A percentile compares a stretch with the other conserved stretches of the same genome.
Conservation (phyloP, 2,329 filamentous ascomycete species). For the Colletotrichum tamarilloi region DNA sequence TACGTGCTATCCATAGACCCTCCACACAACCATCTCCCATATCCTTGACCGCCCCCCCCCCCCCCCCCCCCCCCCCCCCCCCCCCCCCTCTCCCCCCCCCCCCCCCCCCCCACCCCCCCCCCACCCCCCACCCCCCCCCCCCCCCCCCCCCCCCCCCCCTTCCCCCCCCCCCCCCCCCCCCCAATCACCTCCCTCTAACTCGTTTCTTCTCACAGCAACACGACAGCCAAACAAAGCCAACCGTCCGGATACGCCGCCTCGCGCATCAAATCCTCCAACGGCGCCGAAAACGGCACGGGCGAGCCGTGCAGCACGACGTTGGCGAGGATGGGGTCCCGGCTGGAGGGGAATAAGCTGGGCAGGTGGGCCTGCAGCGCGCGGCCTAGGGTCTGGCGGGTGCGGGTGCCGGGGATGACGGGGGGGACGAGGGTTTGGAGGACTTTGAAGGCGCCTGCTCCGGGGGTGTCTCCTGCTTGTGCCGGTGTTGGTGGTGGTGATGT, state of each 20-base stretch:
- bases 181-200: not conserved
- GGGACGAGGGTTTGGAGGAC: slow-evolving; percentile 82
- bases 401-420: slow-evolving; percentile 50
- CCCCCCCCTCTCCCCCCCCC: too few relatives aligned
- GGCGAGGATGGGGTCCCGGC: slow-evolving; percentile 84
- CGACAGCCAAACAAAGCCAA: slow-evolving; percentile 86
- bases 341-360: slow-evolving; percentile 87
- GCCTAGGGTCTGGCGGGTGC: slow-evolving; percentile 70
- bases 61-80: not conserved
- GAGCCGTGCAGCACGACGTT: slow-evolving; percentile 88
- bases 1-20: not conserved
- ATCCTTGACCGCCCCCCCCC: not conserved
- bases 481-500: slow-evolving; percentile 27
- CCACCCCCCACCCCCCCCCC: too few relatives aligned
- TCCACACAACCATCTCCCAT: not conserved
- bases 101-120: too few relatives aligned
- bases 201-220: slow-evolving; percentile 65
- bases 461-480: slow-evolving; percentile 8
- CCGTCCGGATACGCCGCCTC: slow-evolving; percentile 91
- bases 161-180: not conserved
- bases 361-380: slow-evolving; percentile 80
- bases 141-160: too few relatives aligned
- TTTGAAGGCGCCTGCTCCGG: slow-evolving; percentile 66
- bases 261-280: slow-evolving; percentile 84
- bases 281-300: slow-evolving; percentile 81